These are phyloP conservation scores for Exutisphaerella laricina DNA, from an alignment of 2,329 filamentous ascomycete species.

Conservation along the genomic window DNA sequence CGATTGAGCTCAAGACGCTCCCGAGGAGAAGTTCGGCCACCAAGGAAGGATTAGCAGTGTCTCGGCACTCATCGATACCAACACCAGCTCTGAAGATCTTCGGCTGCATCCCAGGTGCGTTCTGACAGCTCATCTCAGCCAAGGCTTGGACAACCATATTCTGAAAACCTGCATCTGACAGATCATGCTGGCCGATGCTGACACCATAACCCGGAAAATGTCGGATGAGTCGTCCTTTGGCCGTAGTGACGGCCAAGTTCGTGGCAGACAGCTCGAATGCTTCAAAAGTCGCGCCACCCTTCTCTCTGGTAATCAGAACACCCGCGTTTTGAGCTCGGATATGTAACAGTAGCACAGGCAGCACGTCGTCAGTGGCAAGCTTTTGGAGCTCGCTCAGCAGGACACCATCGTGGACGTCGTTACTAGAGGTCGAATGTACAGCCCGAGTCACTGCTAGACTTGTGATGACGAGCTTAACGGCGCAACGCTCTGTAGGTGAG, in stretches of 20 bases:
- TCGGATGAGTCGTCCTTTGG: conserved; percentile 51
- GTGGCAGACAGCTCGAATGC: conserved; percentile 55
- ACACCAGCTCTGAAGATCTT: conserved; percentile 46
- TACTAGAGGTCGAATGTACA: too few species aligned
- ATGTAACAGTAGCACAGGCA: neutral
- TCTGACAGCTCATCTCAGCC: conserved; percentile 17
- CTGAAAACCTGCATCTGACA: conserved; percentile 30
- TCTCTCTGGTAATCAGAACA: conserved; percentile 20
- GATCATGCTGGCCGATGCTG: conserved; percentile 18
- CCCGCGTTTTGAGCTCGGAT: conserved; percentile 24
- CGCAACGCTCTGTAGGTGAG: too few species aligned
- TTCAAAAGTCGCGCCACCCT: conserved; percentile 47
- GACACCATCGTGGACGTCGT: neutral
- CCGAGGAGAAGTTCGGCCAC: conserved; percentile 57
- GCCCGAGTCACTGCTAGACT: too few species aligned
- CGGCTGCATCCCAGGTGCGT: conserved; percentile 19
- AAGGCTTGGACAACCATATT: conserved; percentile 16
- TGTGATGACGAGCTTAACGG: too few species aligned
- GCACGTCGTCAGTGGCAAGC: too few species aligned
- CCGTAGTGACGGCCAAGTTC: conserved; percentile 49
- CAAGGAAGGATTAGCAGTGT: conserved; percentile 53
- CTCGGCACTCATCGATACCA: conserved; percentile 49
- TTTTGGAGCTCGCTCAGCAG: neutral
- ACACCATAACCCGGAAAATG: conserved; percentile 55
- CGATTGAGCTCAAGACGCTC: conserved; percentile 54